Conservation (phyloP, 228 moss, liverwort and hornwort genomes). For the Sphagnum fallax region DNA sequence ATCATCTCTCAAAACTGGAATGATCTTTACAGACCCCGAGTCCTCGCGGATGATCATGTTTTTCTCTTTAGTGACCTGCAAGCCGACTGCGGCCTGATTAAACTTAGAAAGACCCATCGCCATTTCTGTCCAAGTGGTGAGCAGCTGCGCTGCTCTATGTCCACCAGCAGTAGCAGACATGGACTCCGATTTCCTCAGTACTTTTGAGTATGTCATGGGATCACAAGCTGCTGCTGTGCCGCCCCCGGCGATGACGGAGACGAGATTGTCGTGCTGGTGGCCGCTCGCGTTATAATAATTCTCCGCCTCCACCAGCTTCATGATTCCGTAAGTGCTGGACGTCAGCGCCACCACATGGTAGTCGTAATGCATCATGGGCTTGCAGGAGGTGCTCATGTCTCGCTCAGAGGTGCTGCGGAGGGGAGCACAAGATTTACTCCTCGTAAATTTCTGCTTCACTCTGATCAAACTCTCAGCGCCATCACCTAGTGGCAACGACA, state of each 20-base stretch:
- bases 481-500: too few relatives aligned
- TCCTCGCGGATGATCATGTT: too few relatives aligned
- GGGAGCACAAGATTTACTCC: too few relatives aligned
- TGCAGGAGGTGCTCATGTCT: too few relatives aligned
- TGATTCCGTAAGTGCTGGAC: constrained; percentile 52
- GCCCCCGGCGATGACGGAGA: constrained; percentile 34
- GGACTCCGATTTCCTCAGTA: constrained; percentile 32
- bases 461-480: too few relatives aligned
- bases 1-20: too few relatives aligned
- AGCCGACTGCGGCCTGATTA: constrained; percentile 9
- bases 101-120: constrained; percentile 42
- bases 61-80: neutral
- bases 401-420: too few relatives aligned
- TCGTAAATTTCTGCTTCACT: too few relatives aligned
- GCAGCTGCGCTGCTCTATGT: neutral
- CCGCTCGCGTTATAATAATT: neutral
- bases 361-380: constrained; percentile 24
- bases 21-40: too few relatives aligned
- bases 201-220: too few relatives aligned
- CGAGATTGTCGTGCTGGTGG: constrained; percentile 23
- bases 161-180: constrained; percentile 16
- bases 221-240: neutral
- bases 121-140: constrained; percentile 58
- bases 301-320: constrained; percentile 54
- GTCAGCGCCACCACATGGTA: constrained; percentile 62